A percentile compares a stretch with the other conserved stretches of the same genome.
phyloP scores from a whole-genome alignment of 2,329 filamentous ascomycete genomes.

The Beauveria varroae region DNA sequence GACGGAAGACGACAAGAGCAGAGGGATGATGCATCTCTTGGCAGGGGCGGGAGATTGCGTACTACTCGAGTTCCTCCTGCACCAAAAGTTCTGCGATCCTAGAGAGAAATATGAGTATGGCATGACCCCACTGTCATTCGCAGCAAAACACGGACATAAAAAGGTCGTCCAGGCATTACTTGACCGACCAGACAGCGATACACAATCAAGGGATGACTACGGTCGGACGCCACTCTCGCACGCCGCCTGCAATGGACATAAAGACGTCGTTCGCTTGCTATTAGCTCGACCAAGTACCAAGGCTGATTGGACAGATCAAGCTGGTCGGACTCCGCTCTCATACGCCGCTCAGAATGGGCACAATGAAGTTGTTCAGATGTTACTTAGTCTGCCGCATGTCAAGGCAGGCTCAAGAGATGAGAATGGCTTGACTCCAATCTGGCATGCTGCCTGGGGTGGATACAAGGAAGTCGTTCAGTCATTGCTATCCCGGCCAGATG shows the following conservation, averaged over 20 bases:
- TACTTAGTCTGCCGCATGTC: background rate
- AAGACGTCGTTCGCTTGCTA: background rate
- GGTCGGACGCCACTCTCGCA: background rate
- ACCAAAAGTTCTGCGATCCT: background rate
- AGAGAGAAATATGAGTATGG: background rate
- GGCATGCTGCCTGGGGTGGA: background rate
- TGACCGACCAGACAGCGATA: background rate
- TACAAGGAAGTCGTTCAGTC: background rate
- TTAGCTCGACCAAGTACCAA: background rate
- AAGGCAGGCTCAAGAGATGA: background rate
- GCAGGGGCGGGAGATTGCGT: background rate
- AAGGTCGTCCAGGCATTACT: background rate
- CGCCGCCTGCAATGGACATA: background rate
- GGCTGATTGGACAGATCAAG: background rate
- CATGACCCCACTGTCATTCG: background rate
- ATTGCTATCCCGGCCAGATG: background rate
- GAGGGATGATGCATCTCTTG: background rate
- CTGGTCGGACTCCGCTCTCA: background rate
- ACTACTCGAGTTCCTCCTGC: background rate
- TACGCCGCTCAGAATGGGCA: background rate
- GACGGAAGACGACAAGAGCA: background rate
- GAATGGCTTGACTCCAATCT: background rate
- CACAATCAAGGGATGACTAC: background rate
- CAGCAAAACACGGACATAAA: background rate
- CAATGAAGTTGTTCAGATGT: background rate